These are phyloP conservation scores for Coniochaeta pulveracea DNA, from an alignment of 2,329 filamentous ascomycete species.

Conservation along the genomic window DNA sequence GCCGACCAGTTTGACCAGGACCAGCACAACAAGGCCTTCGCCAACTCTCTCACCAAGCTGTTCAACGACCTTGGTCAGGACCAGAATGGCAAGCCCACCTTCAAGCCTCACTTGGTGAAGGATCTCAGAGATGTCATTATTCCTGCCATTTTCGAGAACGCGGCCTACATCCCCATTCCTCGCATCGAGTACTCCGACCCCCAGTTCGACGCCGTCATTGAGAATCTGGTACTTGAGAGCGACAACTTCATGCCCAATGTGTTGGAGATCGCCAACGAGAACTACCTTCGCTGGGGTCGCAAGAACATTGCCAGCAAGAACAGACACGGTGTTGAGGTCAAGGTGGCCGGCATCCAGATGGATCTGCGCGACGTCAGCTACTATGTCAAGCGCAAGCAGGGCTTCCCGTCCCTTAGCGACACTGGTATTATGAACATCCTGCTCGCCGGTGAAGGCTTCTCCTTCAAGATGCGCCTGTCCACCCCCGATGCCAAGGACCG, in stretches of 20 bases:
- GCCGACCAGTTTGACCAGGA: conserved; percentile 84
- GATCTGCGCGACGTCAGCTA: conserved; percentile 86
- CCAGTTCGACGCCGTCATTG: conserved; percentile 76
- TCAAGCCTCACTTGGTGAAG: conserved; percentile 89
- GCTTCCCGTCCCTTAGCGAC: conserved; percentile 81
- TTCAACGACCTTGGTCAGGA: conserved; percentile 85
- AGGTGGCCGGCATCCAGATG: conserved; percentile 83
- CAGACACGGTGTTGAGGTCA: conserved; percentile 71
- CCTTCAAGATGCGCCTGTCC: conserved; percentile 83
- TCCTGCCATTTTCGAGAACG: conserved; percentile 68
- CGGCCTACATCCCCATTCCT: conserved; percentile 85
- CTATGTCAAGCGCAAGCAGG: conserved; percentile 89
- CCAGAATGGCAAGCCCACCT: conserved; percentile 68
- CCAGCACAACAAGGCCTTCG: conserved; percentile 74
- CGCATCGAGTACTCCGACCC: conserved; percentile 86
- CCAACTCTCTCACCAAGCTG: conserved; percentile 64
- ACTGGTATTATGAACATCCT: conserved; percentile 81
- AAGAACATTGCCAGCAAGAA: conserved; percentile 74
- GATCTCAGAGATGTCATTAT: conserved; percentile 82
- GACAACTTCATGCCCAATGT: conserved; percentile 96
- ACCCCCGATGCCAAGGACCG: conserved; percentile 65
- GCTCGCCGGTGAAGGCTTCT: conserved; percentile 76
- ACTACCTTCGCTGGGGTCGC: conserved; percentile 90
- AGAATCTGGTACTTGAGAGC: conserved; percentile 90
- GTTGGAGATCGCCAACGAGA: conserved; percentile 78